Base-by-base conservation (phyloP, 2,329 filamentous ascomycete genomes). In the Purpureocillium lavendulum region DNA sequence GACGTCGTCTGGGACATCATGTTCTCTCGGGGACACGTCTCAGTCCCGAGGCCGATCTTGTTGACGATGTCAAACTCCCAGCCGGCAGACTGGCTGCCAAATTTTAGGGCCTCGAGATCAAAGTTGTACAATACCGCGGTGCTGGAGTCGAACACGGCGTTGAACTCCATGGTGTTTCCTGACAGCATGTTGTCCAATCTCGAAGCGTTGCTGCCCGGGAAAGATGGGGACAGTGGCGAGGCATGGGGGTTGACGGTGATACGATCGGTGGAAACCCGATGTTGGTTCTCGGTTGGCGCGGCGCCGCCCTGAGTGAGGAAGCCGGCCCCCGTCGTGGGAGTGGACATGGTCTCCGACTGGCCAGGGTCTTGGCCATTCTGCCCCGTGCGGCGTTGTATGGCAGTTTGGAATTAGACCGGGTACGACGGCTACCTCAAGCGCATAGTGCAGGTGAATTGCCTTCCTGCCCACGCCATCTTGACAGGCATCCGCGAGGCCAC, bases 391-490 rank as follows among this genome's bases (percentile, higher is more conserved):
- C 56, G 67, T 70, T 55, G 74, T 75, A 54, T 83, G 86, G 53
- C 78, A 83, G 45, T 73, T 80, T 24, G 81, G 78, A 5, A 82
- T 81, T 35, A 92, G 73, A 32, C 92, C 87, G n/a, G 89, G 87
- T 57, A 90, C 77, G 45, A 96, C 71, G 34, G 88, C 88, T 59
- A 94, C 88, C 38, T 87, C 80, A 28, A 90, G 89, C 18, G 90
- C 88, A 71, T 97, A 92, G 57, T 97, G 89, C 41, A 98, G 84
- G 61, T 98, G 98, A 62, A 97, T 98, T 38, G 92, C 92, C 73
- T 97, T 98, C 65, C 98, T 98, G 47, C 92, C 84, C 38, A 97
- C 88, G 39, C 92, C 92, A 58, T 98, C 92, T 61, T 95, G 88
- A 57, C 92, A 98, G 45, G 80, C 80, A 59, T 95, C 88, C 53